A percentile compares a stretch with the other conserved stretches of the same genome.
Evolutionary conservation across 495 filamentous ascomycete genomes (phyloP).

Genomic region (Penicillium salamii): DNA sequence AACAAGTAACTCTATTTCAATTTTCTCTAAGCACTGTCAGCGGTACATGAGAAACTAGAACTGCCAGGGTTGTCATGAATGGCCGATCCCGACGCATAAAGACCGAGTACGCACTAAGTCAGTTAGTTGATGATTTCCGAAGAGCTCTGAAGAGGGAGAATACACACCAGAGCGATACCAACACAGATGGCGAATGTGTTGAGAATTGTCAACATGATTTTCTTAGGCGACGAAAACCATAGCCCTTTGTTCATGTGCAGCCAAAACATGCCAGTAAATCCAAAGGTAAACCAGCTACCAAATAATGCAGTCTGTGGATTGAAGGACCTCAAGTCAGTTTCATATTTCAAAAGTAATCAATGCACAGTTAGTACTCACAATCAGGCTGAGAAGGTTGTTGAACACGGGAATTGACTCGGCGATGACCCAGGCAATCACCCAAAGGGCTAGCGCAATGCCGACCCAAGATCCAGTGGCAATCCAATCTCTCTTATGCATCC

Average conservation of each 20-base stretch:
- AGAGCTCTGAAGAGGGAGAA: neutral
- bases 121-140: too few species aligned
- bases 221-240: neutral
- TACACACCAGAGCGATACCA: neutral
- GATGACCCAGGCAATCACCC: constrained; percentile 1
- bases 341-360: too few species aligned
- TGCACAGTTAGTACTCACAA: neutral
- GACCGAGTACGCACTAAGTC: neutral
- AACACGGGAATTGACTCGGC: neutral
- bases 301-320: neutral
- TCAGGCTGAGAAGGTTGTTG: neutral
- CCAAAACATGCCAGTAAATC: neutral
- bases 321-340: neutral
- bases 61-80: neutral
- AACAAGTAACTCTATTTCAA: too few species aligned
- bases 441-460: neutral
- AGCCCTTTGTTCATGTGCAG: neutral
- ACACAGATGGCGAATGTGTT: neutral
- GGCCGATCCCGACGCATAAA: neutral
- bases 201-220: neutral
- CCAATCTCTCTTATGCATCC: constrained; percentile 47
- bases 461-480: neutral
- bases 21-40: too few species aligned
- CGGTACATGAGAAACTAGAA: neutral
- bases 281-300: neutral